Percentiles rank a stretch among this genome's conserved stretches.
Evolutionary conservation across 73 alveolate genomes (phyloP).

Genomic region (Stentor coeruleus): DNA sequence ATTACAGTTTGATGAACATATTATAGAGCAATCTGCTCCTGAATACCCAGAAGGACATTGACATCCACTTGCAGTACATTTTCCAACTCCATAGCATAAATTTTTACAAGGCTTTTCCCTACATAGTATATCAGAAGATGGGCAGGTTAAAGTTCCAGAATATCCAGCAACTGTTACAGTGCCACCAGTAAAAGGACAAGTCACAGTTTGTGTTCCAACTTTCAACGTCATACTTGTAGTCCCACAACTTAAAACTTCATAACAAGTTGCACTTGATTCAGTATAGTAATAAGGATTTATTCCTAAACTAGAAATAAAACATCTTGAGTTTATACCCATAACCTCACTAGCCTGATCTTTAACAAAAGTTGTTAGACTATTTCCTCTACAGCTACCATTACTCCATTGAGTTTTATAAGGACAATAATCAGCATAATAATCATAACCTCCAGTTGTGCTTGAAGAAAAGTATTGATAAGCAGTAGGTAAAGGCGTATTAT

Average conservation of each 20-base stretch:
- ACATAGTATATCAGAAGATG: constrained; percentile 5
- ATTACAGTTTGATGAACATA: background rate
- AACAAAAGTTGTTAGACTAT: background rate
- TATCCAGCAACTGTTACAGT: background rate
- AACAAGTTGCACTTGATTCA: background rate
- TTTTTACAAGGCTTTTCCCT: background rate
- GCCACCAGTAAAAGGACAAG: constrained; percentile 28
- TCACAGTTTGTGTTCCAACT: background rate
- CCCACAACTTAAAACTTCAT: background rate
- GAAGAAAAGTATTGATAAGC: constrained; percentile 8
- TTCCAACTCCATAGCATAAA: constrained; percentile 2
- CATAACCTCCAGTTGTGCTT: background rate
- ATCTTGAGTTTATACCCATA: background rate
- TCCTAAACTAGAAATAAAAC: background rate
- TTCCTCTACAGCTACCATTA: constrained; percentile 14
- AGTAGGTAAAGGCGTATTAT: background rate
- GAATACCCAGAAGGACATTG: constrained; percentile 12
- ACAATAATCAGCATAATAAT: background rate
- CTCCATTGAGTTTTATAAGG: background rate
- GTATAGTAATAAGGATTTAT: background rate
- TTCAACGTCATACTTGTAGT: background rate
- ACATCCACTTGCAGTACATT: background rate
- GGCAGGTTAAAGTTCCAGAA: background rate
- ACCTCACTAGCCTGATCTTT: background rate
- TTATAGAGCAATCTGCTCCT: background rate